These are phyloP conservation scores for Leccinum subtestaceum DNA, from an alignment of 768 basidiomycete species.

Conservation along the genomic window DNA sequence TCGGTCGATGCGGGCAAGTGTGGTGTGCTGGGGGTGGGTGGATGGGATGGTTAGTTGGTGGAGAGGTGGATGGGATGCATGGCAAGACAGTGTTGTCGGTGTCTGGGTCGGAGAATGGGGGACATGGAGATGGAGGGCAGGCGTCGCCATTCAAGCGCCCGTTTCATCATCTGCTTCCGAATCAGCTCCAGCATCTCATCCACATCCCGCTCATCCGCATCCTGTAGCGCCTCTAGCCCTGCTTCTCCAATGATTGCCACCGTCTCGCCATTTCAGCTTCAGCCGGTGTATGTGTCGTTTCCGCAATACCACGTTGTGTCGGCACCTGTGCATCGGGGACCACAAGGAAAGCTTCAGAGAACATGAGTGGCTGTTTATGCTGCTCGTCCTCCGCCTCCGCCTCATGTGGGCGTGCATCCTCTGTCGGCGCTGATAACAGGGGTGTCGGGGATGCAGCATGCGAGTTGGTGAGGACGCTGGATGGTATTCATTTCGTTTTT, in stretches of 20 bases:
- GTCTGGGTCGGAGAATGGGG: neutral
- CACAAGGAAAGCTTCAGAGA: too few relatives aligned
- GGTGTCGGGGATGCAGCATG: too few relatives aligned
- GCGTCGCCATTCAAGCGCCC: neutral
- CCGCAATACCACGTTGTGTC: conserved; percentile 15
- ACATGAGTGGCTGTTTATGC: too few relatives aligned
- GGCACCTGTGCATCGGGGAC: neutral
- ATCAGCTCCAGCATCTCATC: conserved; percentile 4
- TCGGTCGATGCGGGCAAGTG: conserved; percentile 23
- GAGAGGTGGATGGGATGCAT: too few relatives aligned
- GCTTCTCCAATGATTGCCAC: conserved; percentile 8
- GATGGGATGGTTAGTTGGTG: too few relatives aligned
- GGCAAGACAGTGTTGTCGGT: neutral
- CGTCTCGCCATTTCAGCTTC: conserved; percentile 14
- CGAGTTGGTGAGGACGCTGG: too few relatives aligned
- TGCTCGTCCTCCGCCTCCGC: too few relatives aligned
- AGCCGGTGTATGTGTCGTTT: conserved; percentile 21
- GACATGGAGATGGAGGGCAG: neutral
- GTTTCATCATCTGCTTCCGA: conserved; percentile 7
- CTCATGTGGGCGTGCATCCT: too few relatives aligned
- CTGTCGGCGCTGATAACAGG: too few relatives aligned
- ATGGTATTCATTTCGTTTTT: too few relatives aligned
- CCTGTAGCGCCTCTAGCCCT: neutral
- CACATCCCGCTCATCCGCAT: conserved; percentile 3
- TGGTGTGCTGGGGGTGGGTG: conserved; percentile 1